A percentile compares a stretch with the other conserved stretches of the same genome.
These are phyloP conservation scores for Athelia psychrophila DNA, from an alignment of 1,284 basidiomycete genomes.

Conservation along the genomic window DNA sequence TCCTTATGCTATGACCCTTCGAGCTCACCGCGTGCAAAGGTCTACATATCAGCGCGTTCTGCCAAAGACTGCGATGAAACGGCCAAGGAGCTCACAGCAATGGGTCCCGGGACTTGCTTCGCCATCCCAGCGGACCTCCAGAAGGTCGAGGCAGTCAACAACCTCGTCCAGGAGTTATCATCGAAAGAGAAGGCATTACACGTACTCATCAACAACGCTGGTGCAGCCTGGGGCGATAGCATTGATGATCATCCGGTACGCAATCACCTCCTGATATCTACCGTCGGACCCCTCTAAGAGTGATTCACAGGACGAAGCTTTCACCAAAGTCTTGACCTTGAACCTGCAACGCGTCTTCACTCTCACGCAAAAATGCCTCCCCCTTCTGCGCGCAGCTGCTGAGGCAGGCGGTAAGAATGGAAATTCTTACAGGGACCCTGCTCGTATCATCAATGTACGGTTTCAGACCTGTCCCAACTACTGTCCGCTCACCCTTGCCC, in stretches of 20 bases:
- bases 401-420: conserved; percentile 39
- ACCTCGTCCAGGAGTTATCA: conserved; percentile 49
- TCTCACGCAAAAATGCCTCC: conserved; percentile 64
- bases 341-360: conserved; percentile 73
- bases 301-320: conserved; percentile 45
- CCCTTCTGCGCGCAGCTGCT: conserved; percentile 54
- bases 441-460: conserved; percentile 61
- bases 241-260: conserved; percentile 55
- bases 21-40: conserved; percentile 33
- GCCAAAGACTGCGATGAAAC: conserved; percentile 55
- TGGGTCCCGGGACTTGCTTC: conserved; percentile 57
- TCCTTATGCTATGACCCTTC: background rate
- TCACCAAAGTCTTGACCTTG: conserved; percentile 60
- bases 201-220: conserved; percentile 70
- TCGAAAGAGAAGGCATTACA: conserved; percentile 53
- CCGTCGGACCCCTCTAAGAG: background rate
- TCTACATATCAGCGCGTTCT: conserved; percentile 69
- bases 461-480: background rate
- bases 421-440: conserved; percentile 42
- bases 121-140: conserved; percentile 61
- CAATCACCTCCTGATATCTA: conserved; percentile 2
- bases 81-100: conserved; percentile 49
- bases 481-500: conserved; percentile 1
- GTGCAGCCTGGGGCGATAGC: conserved; percentile 59
- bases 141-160: conserved; percentile 54